Base-by-base conservation (phyloP, 331 rosid genomes). In the Malus hybrid region DNA sequence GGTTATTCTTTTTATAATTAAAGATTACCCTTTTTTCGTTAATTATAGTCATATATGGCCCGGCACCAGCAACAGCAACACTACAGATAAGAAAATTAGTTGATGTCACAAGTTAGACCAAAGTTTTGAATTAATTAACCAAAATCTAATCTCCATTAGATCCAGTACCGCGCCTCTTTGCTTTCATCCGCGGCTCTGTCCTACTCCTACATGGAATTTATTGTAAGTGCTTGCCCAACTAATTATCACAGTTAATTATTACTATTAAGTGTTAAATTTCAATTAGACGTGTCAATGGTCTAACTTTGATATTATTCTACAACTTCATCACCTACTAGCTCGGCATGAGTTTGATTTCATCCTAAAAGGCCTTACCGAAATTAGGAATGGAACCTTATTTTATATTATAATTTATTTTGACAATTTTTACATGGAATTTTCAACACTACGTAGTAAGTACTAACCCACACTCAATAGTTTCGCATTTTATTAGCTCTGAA, bases 231-330 rank as follows among this genome's bases (percentile, higher is more conserved):
- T 5, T 48, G 55, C 1, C 19, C 56, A 50, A 6, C 56, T 50
- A 2, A 50, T 50, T 50, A 52, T 3, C 0, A 16, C 0, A 16
- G 0, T 52, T 52, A 1, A 52, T 16, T 16, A 52, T 52, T 18
- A 16, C 1, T 16, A 52, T 1, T 0, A 52, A 16, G 20, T 16
- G 9, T 0, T 3, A 52, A 52, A 16, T 52, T 52, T 16, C 3
- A 6, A 0, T 52, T 0, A 6, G 2, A 52, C 10, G 0, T 6
- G 57, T 52, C 0, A 16, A 6, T 52, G 20, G 2, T 6, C 1
- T 2, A 52, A 52, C 4, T 5, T 0, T 16, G 0, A 16, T 52
- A 52, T 16, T 52, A 6, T 16, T 16, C 20, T 16, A 0, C 46
- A 52, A 52, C 57, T 52, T 52, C 7, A 16, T 18, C 57, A 52